Evolutionary conservation across 441 rosid genomes (phyloP).

Genomic region (Erodium chrysanthum): DNA sequence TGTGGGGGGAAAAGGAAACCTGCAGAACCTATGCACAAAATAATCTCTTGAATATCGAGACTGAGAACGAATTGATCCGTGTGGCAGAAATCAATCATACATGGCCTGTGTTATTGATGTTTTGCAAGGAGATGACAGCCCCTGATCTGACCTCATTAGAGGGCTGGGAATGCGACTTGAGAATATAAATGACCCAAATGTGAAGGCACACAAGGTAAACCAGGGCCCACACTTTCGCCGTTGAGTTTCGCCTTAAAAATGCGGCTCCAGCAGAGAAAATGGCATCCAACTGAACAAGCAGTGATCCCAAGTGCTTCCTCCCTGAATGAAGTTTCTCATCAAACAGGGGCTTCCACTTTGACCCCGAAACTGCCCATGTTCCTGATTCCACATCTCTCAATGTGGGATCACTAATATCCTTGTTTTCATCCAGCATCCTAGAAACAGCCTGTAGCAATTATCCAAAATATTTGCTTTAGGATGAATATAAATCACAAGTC

Average conservation of each 20-base stretch:
- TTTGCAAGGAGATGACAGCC: conserved; percentile 71
- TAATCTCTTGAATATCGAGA: conserved; percentile 23
- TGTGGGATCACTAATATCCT: conserved; percentile 25
- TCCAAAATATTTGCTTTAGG: not conserved
- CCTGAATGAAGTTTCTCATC: conserved; percentile 61
- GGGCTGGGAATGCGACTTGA: conserved; percentile 39
- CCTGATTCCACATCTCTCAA: conserved; percentile 63
- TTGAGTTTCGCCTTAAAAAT: conserved; percentile 62
- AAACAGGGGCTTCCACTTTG: conserved; percentile 43
- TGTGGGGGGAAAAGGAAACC: conserved; percentile 9
- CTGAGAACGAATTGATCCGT: conserved; percentile 12
- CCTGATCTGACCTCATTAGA: conserved; percentile 48
- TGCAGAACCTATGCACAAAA: conserved; percentile 13
- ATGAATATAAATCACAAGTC: not conserved
- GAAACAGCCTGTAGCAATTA: conserved; percentile 48
- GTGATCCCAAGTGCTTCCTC: conserved; percentile 56
- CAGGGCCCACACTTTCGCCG: conserved; percentile 64
- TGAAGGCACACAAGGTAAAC: conserved; percentile 71
- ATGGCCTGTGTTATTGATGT: conserved; percentile 47
- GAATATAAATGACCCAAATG: conserved; percentile 86
- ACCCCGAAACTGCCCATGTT: conserved; percentile 39
- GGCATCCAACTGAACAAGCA: conserved; percentile 61
- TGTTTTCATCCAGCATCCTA: conserved; percentile 66
- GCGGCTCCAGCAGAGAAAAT: conserved; percentile 66
- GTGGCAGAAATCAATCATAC: conserved; percentile 19